Base-by-base conservation (phyloP, 371 early-diverging fungal species). In the Rhizomucor pusillus region DNA sequence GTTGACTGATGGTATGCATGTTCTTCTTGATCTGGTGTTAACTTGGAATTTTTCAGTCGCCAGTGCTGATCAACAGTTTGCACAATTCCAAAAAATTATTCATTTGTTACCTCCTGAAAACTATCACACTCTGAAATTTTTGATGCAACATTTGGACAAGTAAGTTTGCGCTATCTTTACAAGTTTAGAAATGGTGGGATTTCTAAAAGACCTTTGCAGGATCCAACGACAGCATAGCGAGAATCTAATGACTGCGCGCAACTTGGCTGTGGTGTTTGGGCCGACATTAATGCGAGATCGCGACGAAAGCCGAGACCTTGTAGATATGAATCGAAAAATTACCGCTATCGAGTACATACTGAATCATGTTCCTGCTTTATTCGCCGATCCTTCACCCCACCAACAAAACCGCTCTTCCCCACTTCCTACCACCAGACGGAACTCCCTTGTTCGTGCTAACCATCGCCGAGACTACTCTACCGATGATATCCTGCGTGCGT, bases 201-300 rank as follows among this genome's bases (percentile, higher is more conserved):
- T 76, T 9, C 78, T 55, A 43, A 36, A 50, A 16, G 46, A 51
- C 43, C 14, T 45, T 20, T 50, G 34, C 55, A 80, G 81, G 14
- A 80, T 93, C 2, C 79, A 80, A 24, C 60, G 74, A 29, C 60
- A 72, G 20, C 69, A 74, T 23, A 50, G 56, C 41, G 74, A 79
- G 25, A 96, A 94, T 66, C 67, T 89, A 54, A 96, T 96, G 97
- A 86, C 84, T 3, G 69, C 89, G 13, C 87, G 89, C 58, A 96
- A 95, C 50, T 63, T 96, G 35, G 91, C 92, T 2, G 91, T 95
- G 14, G 94, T 96, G 40, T 94, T 96, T 83, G 95, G 93, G 1
- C 97, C 95, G 0, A 93, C 91, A 3, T 69, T 96, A 25, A 64
- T 96, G 69, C 81, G 89, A 10, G 84, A 87, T 62, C 70, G 71